These are phyloP conservation scores for Ascochyta pisi DNA, from an alignment of 2,329 filamentous ascomycete genomes.

Conservation along the genomic window DNA sequence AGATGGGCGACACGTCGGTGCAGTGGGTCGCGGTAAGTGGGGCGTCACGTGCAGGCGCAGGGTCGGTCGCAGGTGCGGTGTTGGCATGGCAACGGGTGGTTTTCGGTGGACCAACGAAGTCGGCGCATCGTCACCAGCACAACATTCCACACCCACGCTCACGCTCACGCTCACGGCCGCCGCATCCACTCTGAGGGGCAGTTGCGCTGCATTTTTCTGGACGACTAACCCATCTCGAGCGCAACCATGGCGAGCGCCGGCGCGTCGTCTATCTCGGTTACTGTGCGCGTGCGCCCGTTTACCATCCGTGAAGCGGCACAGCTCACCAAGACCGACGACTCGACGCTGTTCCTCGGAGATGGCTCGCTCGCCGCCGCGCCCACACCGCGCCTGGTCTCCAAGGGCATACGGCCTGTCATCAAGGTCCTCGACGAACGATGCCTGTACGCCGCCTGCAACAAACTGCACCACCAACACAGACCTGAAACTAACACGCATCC, in stretches of 20 bases:
- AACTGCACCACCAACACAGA: background rate
- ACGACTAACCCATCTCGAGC: conserved; percentile 20
- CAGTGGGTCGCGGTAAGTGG: background rate
- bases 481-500: conserved; percentile 32
- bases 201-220: conserved; percentile 23
- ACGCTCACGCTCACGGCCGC: conserved; percentile 28
- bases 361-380: conserved; percentile 90
- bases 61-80: background rate
- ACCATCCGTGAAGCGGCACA: conserved; percentile 94
- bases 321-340: conserved; percentile 79
- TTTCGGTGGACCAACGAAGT: conserved; percentile 11
- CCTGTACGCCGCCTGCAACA: conserved; percentile 67
- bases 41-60: conserved; percentile 4
- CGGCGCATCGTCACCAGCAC: conserved; percentile 17
- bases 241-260: conserved; percentile 50
- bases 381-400: conserved; percentile 81
- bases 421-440: conserved; percentile 97
- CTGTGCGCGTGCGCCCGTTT: conserved; percentile 69
- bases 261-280: conserved; percentile 59
- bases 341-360: conserved; percentile 92
- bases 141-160: conserved; percentile 36
- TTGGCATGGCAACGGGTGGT: conserved; percentile 11
- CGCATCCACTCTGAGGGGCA: conserved; percentile 15
- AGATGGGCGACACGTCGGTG: conserved; percentile 2
- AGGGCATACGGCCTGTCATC: conserved; percentile 88